A percentile compares a stretch with the other conserved stretches of the same genome.
phyloP scores from a whole-genome alignment of 768 basidiomycete species.

The Udeniomyces megalosporus region DNA sequence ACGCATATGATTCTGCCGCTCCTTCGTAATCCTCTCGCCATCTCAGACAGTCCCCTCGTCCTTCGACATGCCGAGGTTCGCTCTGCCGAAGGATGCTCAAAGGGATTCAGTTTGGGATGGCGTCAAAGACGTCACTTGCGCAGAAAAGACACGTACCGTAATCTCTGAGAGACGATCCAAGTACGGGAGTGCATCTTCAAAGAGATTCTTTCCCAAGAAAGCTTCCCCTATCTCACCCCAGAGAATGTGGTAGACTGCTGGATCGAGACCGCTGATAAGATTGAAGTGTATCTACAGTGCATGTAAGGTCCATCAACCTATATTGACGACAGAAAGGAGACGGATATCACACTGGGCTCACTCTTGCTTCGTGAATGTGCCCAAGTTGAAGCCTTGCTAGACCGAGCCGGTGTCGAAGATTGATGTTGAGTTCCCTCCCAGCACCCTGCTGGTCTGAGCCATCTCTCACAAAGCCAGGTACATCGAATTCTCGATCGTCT shows the following conservation, averaged over 20 bases:
- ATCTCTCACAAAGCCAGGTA: constrained; percentile 23
- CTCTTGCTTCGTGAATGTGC: constrained; percentile 65
- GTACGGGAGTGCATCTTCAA: constrained; percentile 59
- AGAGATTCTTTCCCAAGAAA: constrained; percentile 31
- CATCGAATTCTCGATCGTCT: constrained; percentile 82
- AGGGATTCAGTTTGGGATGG: no score
- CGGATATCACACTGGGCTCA: constrained; percentile 34
- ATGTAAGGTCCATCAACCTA: not conserved
- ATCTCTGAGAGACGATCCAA: constrained; percentile 59
- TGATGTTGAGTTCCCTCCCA: constrained; percentile 44
- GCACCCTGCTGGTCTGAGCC: not conserved
- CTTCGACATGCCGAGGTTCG: constrained; percentile 11
- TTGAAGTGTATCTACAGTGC: constrained; percentile 54
- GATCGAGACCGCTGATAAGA: constrained; percentile 51
- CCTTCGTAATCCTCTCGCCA: constrained; percentile 49
- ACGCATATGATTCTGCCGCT: constrained; percentile 68
- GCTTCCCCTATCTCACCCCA: constrained; percentile 15
- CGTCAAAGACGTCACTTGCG: not conserved
- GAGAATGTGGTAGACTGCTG: constrained; percentile 6
- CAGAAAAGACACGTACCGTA: not conserved
- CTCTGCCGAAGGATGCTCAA: not conserved
- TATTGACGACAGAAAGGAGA: not conserved
- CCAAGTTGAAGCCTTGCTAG: constrained; percentile 67
- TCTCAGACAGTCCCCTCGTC: constrained; percentile 13
- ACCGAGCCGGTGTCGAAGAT: constrained; percentile 67